Evolutionary conservation across 768 basidiomycete species (phyloP), one percentile per base, ranked within the genome.

Genomic region (Gymnopilus dilepis): DNA sequence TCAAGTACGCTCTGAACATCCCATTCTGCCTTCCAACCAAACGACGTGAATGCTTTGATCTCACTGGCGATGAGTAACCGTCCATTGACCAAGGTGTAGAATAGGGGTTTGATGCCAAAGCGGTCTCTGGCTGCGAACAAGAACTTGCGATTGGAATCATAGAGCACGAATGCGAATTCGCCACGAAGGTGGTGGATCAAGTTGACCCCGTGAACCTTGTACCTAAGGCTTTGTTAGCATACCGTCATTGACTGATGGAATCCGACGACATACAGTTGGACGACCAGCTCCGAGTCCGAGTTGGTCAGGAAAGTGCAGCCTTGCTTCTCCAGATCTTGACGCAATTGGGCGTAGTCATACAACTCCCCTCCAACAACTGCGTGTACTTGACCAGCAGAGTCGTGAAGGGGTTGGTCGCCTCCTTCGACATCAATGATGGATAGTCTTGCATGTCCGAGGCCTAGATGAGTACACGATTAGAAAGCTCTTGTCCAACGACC

Each of bases 11-110:
- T 26, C 31, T 56, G 55, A 8, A 56, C 40, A 19, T 56, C 55
- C 55, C 40, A 56, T 43, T 56, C 38, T 4, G 55, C 37, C 15
- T 31, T 2, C 40, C 55, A 56, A 30, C 54, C 38, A n/a, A 56
- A 38, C 7, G 34, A 37, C 24, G 38, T 1, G 9, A 56, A 28
- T 21, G 54, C 54, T 40, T 56, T 56, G 22, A 56, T 56, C 24
- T 56, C 54, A 38, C 54, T 56, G 2, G 54, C 54, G 4, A 56
- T 17, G 2, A 56, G 28, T 17, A 51, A 22, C 9, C 31, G 26
- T 17, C 50, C 50, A 19, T 51, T 34, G 30, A 33, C 28, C 31
- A 51, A 51, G 11, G 50, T 51, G 24, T 51, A 51, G 30, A 31
- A 51, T 3, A 51, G 50, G 24, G 50, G 50, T 15, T 51, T 51